phyloP scores from a whole-genome alignment of 2,329 filamentous ascomycete genomes.

The Ceratocystis variospora region DNA sequence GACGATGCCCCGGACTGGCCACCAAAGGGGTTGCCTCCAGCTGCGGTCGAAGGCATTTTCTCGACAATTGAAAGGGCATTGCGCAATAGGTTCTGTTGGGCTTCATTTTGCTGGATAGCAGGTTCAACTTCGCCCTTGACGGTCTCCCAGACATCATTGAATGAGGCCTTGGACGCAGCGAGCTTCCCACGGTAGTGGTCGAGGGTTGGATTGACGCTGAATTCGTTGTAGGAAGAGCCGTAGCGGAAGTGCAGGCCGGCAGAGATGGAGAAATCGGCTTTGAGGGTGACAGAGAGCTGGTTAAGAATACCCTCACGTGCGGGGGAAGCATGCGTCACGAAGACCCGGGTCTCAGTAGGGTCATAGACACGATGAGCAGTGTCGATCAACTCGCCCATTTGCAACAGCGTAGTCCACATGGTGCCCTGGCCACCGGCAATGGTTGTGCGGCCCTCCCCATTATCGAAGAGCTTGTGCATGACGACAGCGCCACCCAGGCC shows the following conservation, averaged over 20 bases:
- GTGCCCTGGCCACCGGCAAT: slow-evolving; percentile 97
- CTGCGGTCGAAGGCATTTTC: slow-evolving; percentile 93
- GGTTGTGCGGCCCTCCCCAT: slow-evolving; percentile 91
- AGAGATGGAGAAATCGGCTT: slow-evolving; percentile 96
- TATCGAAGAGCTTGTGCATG: slow-evolving; percentile 99
- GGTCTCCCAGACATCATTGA: slow-evolving; percentile 99
- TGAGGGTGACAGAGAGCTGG: slow-evolving; percentile 91
- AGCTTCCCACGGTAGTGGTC: slow-evolving; percentile 98
- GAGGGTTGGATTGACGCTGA: slow-evolving; percentile 93
- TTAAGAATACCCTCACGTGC: slow-evolving; percentile 93
- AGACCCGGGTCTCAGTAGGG: slow-evolving; percentile 89
- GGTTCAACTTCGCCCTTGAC: slow-evolving; percentile 93
- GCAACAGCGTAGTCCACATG: slow-evolving; percentile 97
- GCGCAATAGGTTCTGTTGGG: slow-evolving; percentile 80
- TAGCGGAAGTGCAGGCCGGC: slow-evolving; percentile 97
- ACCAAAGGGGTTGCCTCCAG: slow-evolving; percentile 92
- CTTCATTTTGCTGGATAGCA: slow-evolving; percentile 83
- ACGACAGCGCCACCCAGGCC: slow-evolving; percentile 92
- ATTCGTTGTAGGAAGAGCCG: slow-evolving; percentile 98
- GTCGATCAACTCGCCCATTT: slow-evolving; percentile 96
- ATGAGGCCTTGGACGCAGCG: slow-evolving; percentile 92
- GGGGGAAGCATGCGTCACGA: slow-evolving; percentile 92
- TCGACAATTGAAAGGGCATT: slow-evolving; percentile 88
- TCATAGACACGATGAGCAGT: slow-evolving; percentile 98
- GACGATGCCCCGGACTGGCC: slow-evolving; percentile 61